These are phyloP conservation scores for Gossypium gossypioides DNA, from an alignment of 441 rosid genomes.

Conservation along the genomic window DNA sequence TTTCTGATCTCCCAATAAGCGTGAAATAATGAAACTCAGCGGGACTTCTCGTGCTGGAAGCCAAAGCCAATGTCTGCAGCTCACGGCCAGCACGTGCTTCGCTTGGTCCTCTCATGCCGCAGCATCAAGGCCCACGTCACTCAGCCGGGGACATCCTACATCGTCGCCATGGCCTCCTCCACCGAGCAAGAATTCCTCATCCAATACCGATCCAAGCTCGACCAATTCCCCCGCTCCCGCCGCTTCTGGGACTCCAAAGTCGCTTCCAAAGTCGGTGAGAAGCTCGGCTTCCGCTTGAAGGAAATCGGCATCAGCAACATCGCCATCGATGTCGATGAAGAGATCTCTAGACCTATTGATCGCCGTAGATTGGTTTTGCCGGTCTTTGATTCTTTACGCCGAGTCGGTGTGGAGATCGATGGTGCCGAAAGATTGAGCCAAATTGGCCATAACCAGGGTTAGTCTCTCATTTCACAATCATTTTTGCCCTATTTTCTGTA, in stretches of 20 bases:
- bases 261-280: constrained; percentile 71
- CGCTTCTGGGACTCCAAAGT: constrained; percentile 53
- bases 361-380: constrained; percentile 52
- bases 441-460: constrained; percentile 19
- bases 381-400: constrained; percentile 62
- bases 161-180: constrained; percentile 81
- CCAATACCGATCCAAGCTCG: constrained; percentile 46
- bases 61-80: constrained; percentile 18
- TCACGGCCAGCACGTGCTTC: constrained; percentile 48
- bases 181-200: constrained; percentile 56
- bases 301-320: constrained; percentile 51
- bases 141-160: constrained; percentile 41
- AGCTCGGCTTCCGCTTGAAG: constrained; percentile 50
- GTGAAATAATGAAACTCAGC: neutral
- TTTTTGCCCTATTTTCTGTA: neutral
- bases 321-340: constrained; percentile 47
- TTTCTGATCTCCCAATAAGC: neutral
- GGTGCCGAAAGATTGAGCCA: constrained; percentile 48
- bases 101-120: constrained; percentile 60
- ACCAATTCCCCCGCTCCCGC: constrained; percentile 39
- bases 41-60: neutral
- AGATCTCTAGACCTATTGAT: constrained; percentile 57
- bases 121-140: constrained; percentile 72
- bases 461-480: neutral
- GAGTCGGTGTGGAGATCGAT: constrained; percentile 48